Base-by-base conservation (phyloP, 2,329 filamentous ascomycete species). In the Neofusicoccum parvum region DNA sequence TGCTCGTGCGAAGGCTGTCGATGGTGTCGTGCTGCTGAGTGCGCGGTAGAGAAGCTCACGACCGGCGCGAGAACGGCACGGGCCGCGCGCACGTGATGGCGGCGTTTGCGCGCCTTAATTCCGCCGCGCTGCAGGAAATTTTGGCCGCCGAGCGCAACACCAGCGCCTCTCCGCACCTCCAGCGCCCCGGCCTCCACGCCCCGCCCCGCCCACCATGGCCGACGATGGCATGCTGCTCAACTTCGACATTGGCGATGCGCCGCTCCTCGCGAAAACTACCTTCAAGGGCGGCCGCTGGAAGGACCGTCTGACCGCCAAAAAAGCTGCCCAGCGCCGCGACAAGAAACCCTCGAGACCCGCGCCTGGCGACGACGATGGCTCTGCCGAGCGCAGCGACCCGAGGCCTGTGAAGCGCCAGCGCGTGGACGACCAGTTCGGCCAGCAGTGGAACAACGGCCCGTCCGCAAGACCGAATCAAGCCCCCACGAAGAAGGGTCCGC, bases 171-270 rank as follows among this genome's bases (percentile, higher is more conserved):
- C 20, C 20, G 20, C 20, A 23, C 20, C 20, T 3, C 20, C 20
- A 23, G 20, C 20, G 20, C 20, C 20, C 2, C 20, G 20, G 20
- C 20, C 20, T 23, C 20, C 20, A 23, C 20, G 20, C 20, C 20
- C 20, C 20, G 20, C 20, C 20, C 20, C 20, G 20, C 20, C 2
- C 20, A 23, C 43, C 27, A 97, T 98, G 94, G 92, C 92, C 60
- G 94, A 98, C 82, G 92, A 96, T 88, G 93, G 93, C 71, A 91
- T 99, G 87, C 86, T 97, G 65, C 83, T 98, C 75, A 98, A 98
- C 73, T 97, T 98, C 76, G 89, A 92, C 72, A 82, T 97, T 65
- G 86, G 87, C 34, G 88, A 92, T 67, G 85, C 82, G 17, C 85
- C 90, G 12, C 76, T 92, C 63, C 85, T 88, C 67, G 82, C 85